These are phyloP conservation scores for Suhomyces pyralidae DNA, from an alignment of 805 yeast species.

Conservation along the genomic window DNA sequence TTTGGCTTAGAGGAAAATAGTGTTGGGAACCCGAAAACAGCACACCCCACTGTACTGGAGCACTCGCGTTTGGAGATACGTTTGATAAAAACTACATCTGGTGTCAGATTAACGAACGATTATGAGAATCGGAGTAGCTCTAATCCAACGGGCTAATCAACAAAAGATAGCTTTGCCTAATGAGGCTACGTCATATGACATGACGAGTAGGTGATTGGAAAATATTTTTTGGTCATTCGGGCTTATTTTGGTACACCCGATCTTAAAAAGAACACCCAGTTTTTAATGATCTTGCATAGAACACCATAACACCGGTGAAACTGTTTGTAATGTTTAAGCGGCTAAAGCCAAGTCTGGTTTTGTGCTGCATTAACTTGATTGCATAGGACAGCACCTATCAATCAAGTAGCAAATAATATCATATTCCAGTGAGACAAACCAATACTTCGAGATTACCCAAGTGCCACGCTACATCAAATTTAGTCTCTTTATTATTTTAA, in stretches of 20 bases:
- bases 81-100: not conserved
- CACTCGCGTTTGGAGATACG: not conserved
- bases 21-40: not conserved
- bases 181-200: not conserved
- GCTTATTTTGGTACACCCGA: not conserved
- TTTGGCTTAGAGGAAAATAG: not conserved
- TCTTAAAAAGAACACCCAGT: not conserved
- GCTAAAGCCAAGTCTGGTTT: not conserved
- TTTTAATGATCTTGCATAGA: not conserved
- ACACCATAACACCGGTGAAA: not conserved
- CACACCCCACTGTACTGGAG: not conserved
- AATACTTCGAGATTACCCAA: not conserved
- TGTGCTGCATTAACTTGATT: not conserved
- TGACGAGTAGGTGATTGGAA: not conserved
- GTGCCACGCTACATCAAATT: not conserved
- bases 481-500: not conserved
- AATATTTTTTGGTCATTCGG: not conserved
- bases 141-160: not conserved
- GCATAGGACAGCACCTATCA: not conserved
- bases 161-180: not conserved
- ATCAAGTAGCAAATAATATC: not conserved
- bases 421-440: not conserved
- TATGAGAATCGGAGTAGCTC: not conserved
- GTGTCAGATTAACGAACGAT: not conserved
- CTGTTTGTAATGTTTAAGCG: not conserved